Percentiles rank a stretch among this genome's conserved stretches.
Evolutionary conservation across 2,329 filamentous ascomycete genomes (phyloP).

Genomic region (Bisporella sp.): DNA sequence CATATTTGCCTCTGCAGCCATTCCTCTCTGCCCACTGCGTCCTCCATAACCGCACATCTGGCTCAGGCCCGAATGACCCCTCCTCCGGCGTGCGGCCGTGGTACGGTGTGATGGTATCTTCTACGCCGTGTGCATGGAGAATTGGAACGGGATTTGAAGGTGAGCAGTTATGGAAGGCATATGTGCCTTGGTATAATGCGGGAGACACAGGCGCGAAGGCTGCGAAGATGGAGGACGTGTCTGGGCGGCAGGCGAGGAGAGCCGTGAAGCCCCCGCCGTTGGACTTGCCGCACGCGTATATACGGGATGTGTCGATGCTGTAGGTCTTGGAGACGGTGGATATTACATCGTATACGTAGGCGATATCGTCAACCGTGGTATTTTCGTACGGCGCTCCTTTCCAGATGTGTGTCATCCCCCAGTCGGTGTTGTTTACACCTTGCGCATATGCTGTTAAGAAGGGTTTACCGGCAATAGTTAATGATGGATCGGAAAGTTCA

Average conservation of each 20-base stretch:
- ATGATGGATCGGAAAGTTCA: slow-evolving; percentile 19
- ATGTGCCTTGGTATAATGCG: slow-evolving; percentile 30
- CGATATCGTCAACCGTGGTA: slow-evolving; percentile 21
- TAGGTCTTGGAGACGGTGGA: slow-evolving; percentile 15
- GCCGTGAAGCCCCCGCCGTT: slow-evolving; percentile 36
- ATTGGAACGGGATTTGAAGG: slow-evolving; percentile 1
- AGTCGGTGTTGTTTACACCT: slow-evolving; percentile 20
- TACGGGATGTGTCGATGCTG: slow-evolving; percentile 29
- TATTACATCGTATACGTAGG: slow-evolving; percentile 21
- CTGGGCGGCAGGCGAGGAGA: slow-evolving; percentile 33
- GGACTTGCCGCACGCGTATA: slow-evolving; percentile 37
- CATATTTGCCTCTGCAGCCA: slow-evolving; percentile 7
- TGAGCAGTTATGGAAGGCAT: slow-evolving; percentile 3
- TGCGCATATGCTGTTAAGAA: slow-evolving; percentile 21
- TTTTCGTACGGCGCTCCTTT: slow-evolving; percentile 22
- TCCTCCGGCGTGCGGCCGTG: slow-evolving; percentile 1
- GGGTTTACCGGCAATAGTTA: slow-evolving; percentile 19
- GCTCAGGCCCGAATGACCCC: slow-evolving; percentile 2
- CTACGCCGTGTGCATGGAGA: slow-evolving; percentile 1
- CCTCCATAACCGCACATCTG: slow-evolving; percentile 3
- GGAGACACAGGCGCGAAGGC: slow-evolving; percentile 37
- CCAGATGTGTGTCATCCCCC: slow-evolving; percentile 20
- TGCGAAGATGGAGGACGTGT: slow-evolving; percentile 31
- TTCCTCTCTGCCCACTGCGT: slow-evolving; percentile 5
- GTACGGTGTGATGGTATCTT: slow-evolving; percentile 8